Base-by-base conservation (phyloP, 1,139 yeast species). In the Geotrichum aggregatum region DNA sequence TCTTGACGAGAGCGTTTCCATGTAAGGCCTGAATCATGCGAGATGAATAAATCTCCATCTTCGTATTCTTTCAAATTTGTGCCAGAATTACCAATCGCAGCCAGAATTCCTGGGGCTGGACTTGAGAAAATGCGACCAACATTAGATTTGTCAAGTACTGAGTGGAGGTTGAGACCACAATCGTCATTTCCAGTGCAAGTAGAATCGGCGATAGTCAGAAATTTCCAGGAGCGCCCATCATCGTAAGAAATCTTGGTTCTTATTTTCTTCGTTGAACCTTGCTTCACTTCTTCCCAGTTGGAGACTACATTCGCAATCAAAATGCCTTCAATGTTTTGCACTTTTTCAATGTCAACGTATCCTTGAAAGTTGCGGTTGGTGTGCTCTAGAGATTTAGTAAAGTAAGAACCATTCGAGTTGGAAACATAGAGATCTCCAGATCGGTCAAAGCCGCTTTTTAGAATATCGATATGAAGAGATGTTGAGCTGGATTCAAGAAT, bases 1-100 rank as follows among this genome's bases (percentile, higher is more conserved):
- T 73, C 77, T 39, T 80, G 79, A 24, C 82, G 62, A 0, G 82
- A 78, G 54, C 73, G 65, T 39, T 67, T 68, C 96, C 96, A 89
- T 0, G 83, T 71, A 6, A 76, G 67, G 21, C 96, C 96, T 36
- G 89, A 92, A 68, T 88, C 88, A 57, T 87, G 76, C 0, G 95
- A 86, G 3, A 86, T 63, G 66, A 75, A 87, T 36, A 72, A 61
- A 52, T 71, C 67, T 31, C 71, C 63, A 13, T 66, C 60, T 7
- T 58, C 58, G 44, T 64, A 61, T 4, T 53, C 58, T 26, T 50
- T 54, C 46, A 71, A 57, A 13, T 55, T 44, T 3, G 58, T 49
- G 3, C 74, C 75, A 18, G 59, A 56, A 47, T 67, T 68, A 21
- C 76, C 76, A 41, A 71, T 61, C 22, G 71, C 87, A 59, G 86